phyloP scores from a whole-genome alignment of 768 basidiomycete genomes.

The Phaffia australis region DNA sequence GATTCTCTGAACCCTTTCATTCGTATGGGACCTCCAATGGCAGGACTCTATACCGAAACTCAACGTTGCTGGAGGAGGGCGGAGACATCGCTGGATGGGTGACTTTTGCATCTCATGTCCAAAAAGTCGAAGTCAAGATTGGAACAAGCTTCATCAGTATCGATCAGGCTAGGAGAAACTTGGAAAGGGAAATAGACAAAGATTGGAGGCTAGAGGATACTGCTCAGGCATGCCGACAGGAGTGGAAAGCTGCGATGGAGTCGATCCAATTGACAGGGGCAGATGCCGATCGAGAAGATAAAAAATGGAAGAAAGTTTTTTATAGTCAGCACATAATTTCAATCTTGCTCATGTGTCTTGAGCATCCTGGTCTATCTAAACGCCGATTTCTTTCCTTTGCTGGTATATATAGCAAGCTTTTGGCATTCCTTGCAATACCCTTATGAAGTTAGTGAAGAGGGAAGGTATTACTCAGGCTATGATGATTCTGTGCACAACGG shows the following conservation, averaged over 20 bases:
- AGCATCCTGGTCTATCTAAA: neutral
- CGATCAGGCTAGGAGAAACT: constrained; percentile 48
- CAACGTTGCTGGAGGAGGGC: constrained; percentile 39
- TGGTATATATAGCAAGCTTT: constrained; percentile 2
- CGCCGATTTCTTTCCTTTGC: neutral
- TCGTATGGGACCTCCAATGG: constrained; percentile 48
- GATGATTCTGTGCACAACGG: constrained; percentile 57
- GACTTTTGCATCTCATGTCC: constrained; percentile 33
- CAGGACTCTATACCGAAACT: constrained; percentile 37
- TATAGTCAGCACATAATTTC: constrained; percentile 57
- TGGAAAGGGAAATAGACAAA: constrained; percentile 8
- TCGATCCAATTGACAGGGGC: constrained; percentile 45
- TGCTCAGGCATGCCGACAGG: constrained; percentile 42
- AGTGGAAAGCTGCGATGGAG: constrained; percentile 53
- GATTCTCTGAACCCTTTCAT: constrained; percentile 39
- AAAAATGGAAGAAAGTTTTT: constrained; percentile 36
- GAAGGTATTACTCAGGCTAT: constrained; percentile 52
- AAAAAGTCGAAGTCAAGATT: constrained; percentile 48
- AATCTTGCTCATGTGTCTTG: constrained; percentile 40
- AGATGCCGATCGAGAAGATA: neutral
- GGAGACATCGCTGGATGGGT: constrained; percentile 45
- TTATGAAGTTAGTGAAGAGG: constrained; percentile 59
- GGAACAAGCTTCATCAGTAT: constrained; percentile 66
- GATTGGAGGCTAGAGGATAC: constrained; percentile 43
- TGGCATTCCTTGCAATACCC: constrained; percentile 49